Evolutionary conservation across 2,329 filamentous ascomycete species (phyloP).

Genomic region (Leptoxyphium fumago): DNA sequence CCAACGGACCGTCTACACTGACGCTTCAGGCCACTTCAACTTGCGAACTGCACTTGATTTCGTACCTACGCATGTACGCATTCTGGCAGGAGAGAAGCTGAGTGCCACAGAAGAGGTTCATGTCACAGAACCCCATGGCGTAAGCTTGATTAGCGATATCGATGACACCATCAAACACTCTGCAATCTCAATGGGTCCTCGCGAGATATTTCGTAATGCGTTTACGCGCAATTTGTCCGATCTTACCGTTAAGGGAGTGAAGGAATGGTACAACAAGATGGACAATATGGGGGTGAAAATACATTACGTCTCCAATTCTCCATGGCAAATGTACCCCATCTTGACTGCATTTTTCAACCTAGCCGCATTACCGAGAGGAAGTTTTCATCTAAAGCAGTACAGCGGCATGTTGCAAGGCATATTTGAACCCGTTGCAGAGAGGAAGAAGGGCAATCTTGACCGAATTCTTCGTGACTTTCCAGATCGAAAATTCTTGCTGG

Average conservation of each 20-base stretch:
- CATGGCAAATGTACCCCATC: conserved; percentile 92
- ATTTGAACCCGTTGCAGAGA: conserved; percentile 90
- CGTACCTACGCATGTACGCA: conserved; percentile 73
- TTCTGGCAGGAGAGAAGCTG: conserved; percentile 72
- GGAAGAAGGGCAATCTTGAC: conserved; percentile 79
- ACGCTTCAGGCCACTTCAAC: conserved; percentile 78
- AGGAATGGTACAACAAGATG: conserved; percentile 74
- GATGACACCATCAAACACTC: conserved; percentile 97
- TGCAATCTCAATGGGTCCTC: conserved; percentile 70
- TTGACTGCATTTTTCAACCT: conserved; percentile 71
- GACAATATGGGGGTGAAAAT: conserved; percentile 69
- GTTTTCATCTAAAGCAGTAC: conserved; percentile 92
- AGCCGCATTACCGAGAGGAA: conserved; percentile 69
- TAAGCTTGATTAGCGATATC: conserved; percentile 93
- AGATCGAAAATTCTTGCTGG: conserved; percentile 71
- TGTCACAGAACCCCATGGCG: conserved; percentile 61
- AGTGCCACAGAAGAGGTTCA: conserved; percentile 67
- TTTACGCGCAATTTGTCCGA: conserved; percentile 78
- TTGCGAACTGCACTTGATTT: conserved; percentile 74
- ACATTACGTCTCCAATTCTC: conserved; percentile 98
- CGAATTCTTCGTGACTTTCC: conserved; percentile 82
- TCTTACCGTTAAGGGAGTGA: conserved; percentile 72
- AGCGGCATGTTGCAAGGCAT: conserved; percentile 95
- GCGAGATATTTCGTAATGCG: conserved; percentile 91
- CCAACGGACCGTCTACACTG: conserved; percentile 70